phyloP scores from a whole-genome alignment of 257 asterid genomes.

The Ilex aquifolium region DNA sequence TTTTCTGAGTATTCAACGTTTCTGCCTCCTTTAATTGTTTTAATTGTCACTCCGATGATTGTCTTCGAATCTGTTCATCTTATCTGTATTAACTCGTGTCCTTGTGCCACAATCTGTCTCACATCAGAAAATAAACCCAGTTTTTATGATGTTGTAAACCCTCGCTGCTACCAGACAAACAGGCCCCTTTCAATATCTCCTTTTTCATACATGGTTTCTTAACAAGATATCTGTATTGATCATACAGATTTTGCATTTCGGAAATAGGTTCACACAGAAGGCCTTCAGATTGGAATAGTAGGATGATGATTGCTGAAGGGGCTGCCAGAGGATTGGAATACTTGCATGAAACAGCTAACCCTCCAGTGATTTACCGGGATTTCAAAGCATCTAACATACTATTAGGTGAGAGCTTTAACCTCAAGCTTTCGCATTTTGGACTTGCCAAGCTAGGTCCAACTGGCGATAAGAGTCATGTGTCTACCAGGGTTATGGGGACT shows the following conservation, averaged over 20 bases:
- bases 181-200: too few species aligned
- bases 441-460: constrained; percentile 52
- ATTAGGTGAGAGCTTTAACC: constrained; percentile 31
- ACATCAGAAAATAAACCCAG: too few species aligned
- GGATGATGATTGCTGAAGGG: constrained; percentile 55
- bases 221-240: too few species aligned
- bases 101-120: too few species aligned
- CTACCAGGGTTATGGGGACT: constrained; percentile 56
- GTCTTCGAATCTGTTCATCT: too few species aligned
- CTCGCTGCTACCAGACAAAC: too few species aligned
- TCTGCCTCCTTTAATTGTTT: too few species aligned
- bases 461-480: constrained; percentile 23
- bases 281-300: constrained; percentile 49
- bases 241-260: not conserved
- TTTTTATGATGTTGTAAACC: too few species aligned
- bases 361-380: constrained; percentile 56
- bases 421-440: constrained; percentile 61
- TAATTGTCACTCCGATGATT: not conserved
- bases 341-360: constrained; percentile 47
- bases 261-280: constrained; percentile 12
- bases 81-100: too few species aligned
- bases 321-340: constrained; percentile 60
- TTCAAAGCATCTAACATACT: constrained; percentile 63
- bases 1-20: too few species aligned
- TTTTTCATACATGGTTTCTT: too few species aligned